Evolutionary conservation across 2,329 filamentous ascomycete species (phyloP).

Genomic region (Cladosporium sp.): DNA sequence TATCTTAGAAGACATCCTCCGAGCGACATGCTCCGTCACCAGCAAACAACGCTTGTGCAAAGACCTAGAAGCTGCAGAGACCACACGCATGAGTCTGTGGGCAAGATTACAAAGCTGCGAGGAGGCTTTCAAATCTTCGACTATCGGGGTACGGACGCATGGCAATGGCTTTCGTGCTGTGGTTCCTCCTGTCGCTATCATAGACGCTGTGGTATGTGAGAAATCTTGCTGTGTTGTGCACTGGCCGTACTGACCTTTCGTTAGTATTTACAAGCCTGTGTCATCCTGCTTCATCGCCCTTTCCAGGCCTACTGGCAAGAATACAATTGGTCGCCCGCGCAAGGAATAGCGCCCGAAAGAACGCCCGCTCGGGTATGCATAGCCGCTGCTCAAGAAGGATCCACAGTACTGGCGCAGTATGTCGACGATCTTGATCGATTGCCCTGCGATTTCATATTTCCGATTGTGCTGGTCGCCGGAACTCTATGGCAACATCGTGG

Average conservation of each 20-base stretch:
- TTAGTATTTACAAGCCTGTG: constrained; percentile 1
- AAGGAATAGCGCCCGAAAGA: background rate
- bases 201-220: constrained; percentile 4
- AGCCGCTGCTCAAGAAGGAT: constrained; percentile 3
- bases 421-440: constrained; percentile 14
- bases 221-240: background rate
- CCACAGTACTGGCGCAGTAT: background rate
- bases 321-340: constrained; percentile 10
- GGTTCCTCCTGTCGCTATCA: constrained; percentile 12
- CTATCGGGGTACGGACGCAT: background rate
- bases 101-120: background rate
- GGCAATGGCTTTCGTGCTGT: background rate
- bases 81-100: constrained; percentile 5
- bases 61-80: background rate
- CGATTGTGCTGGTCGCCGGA: constrained; percentile 8
- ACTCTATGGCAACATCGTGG: constrained; percentile 11
- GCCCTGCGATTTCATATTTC: constrained; percentile 16
- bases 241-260: background rate
- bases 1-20: constrained; percentile 9
- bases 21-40: constrained; percentile 9
- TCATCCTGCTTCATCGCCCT: constrained; percentile 9
- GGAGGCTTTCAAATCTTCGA: background rate
- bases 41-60: constrained; percentile 19
- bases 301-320: constrained; percentile 15
- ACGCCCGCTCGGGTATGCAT: background rate